Conservation (phyloP, 2,329 filamentous ascomycete species). For the Claviceps africana region DNA sequence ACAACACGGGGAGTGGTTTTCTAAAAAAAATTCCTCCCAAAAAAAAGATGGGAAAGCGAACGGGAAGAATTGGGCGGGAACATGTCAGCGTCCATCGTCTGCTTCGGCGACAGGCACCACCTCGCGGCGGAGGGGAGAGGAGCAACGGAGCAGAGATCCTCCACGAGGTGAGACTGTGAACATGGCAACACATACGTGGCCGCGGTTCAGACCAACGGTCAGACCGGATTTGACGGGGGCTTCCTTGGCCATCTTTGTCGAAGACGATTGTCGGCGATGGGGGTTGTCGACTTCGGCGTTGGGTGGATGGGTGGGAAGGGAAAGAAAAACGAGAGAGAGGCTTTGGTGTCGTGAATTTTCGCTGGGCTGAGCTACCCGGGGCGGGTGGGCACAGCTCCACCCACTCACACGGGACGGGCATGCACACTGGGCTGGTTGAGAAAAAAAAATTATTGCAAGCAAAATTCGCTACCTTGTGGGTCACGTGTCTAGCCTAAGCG, state of each 20-base stretch:
- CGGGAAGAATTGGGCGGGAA: slow-evolving; percentile 12
- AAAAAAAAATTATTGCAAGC: background rate
- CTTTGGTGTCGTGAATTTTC: slow-evolving; percentile 11
- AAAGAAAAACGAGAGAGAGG: slow-evolving; percentile 3
- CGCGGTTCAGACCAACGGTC: slow-evolving; percentile 48
- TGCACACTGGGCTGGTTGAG: background rate
- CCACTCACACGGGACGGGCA: background rate
- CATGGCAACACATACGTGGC: slow-evolving; percentile 39
- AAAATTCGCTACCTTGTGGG: slow-evolving; percentile 10
- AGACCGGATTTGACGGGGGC: slow-evolving; percentile 43
- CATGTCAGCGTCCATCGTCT: slow-evolving; percentile 51
- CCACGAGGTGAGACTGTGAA: slow-evolving; percentile 55
- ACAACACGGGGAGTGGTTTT: slow-evolving; percentile 69
- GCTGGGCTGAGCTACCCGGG: slow-evolving; percentile 6
- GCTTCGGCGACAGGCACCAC: slow-evolving; percentile 18
- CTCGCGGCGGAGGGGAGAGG: slow-evolving; percentile 13
- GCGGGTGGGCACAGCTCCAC: slow-evolving; percentile 4
- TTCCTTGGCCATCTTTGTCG: slow-evolving; percentile 44
- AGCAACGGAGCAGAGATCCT: slow-evolving; percentile 46
- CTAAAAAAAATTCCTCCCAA: slow-evolving; percentile 37
- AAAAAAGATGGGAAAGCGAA: background rate
- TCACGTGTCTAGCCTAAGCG: slow-evolving; percentile 15
- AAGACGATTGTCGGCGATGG: slow-evolving; percentile 14
- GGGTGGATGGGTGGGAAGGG: slow-evolving; percentile 14
- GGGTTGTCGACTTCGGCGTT: slow-evolving; percentile 15